Evolutionary conservation across 352 stramenopile genomes (phyloP).

Genomic region (Pythium sukuiense): DNA sequence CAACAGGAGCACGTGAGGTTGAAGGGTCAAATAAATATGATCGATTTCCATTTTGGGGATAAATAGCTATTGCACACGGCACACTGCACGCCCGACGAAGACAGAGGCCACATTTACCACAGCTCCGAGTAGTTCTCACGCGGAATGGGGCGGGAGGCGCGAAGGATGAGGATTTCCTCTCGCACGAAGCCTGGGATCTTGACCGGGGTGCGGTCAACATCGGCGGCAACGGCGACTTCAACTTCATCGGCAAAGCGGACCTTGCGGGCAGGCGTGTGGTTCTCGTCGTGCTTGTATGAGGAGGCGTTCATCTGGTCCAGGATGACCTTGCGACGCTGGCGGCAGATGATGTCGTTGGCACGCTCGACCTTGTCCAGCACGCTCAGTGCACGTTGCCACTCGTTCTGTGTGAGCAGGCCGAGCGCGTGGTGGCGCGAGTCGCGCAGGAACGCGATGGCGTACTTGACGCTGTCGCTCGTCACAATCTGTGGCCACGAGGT

Average conservation of each 20-base stretch:
- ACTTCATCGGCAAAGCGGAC: slow-evolving; percentile 55
- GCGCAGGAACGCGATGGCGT: slow-evolving; percentile 75
- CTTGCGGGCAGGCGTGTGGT: slow-evolving; percentile 27
- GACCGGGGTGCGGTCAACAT: slow-evolving; percentile 56
- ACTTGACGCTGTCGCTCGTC: slow-evolving; percentile 56
- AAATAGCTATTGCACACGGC: neutral
- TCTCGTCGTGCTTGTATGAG: slow-evolving; percentile 20
- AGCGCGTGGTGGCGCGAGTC: slow-evolving; percentile 74
- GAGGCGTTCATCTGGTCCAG: slow-evolving; percentile 56
- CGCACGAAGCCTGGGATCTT: slow-evolving; percentile 63
- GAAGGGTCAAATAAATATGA: neutral
- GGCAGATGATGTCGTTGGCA: slow-evolving; percentile 75
- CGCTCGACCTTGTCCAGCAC: slow-evolving; percentile 84
- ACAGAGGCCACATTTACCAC: slow-evolving; percentile 30
- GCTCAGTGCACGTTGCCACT: slow-evolving; percentile 69
- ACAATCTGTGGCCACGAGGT: slow-evolving; percentile 42
- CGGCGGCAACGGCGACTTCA: slow-evolving; percentile 25
- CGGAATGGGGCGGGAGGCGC: slow-evolving; percentile 68
- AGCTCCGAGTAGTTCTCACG: slow-evolving; percentile 77
- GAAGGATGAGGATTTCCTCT: slow-evolving; percentile 80
- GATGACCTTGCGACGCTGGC: slow-evolving; percentile 62
- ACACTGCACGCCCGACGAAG: neutral
- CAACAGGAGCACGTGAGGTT: neutral
- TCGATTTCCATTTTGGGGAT: neutral
- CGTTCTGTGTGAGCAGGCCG: slow-evolving; percentile 64